These are phyloP conservation scores for Punica granatum DNA, from an alignment of 345 rosid species.

Conservation along the genomic window DNA sequence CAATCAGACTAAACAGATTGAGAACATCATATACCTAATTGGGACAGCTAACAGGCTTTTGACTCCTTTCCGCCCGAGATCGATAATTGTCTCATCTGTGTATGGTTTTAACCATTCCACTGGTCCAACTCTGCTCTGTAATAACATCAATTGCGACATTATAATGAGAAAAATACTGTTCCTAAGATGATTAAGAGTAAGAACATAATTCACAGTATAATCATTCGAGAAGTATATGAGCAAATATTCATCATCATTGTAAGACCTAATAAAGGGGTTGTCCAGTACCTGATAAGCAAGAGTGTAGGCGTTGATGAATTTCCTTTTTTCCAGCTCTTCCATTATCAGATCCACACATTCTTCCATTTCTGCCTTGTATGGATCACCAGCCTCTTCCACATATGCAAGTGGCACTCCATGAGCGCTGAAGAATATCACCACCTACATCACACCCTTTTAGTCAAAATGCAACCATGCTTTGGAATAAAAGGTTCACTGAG, in stretches of 20 bases:
- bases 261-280: background rate
- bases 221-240: too few species aligned
- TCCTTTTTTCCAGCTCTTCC: slow-evolving; percentile 90
- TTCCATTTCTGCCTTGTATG: slow-evolving; percentile 99
- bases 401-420: slow-evolving; percentile 99
- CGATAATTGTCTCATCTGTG: slow-evolving; percentile 88
- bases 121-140: slow-evolving; percentile 99
- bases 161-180: background rate
- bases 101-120: slow-evolving; percentile 99
- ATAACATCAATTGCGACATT: slow-evolving; percentile 3
- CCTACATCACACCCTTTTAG: slow-evolving; percentile 39
- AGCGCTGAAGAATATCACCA: slow-evolving; percentile 94
- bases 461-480: background rate
- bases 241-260: background rate
- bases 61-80: slow-evolving; percentile 84
- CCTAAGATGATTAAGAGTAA: background rate
- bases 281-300: slow-evolving; percentile 87
- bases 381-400: slow-evolving; percentile 99
- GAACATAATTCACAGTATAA: background rate
- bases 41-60: slow-evolving; percentile 87
- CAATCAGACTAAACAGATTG: background rate
- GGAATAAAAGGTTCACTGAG: background rate
- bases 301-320: slow-evolving; percentile 58
- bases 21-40: slow-evolving; percentile 47
- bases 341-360: slow-evolving; percentile 94